phyloP scores from a whole-genome alignment of 2,329 filamentous ascomycete species.

The Ophiostoma tasmaniense region DNA sequence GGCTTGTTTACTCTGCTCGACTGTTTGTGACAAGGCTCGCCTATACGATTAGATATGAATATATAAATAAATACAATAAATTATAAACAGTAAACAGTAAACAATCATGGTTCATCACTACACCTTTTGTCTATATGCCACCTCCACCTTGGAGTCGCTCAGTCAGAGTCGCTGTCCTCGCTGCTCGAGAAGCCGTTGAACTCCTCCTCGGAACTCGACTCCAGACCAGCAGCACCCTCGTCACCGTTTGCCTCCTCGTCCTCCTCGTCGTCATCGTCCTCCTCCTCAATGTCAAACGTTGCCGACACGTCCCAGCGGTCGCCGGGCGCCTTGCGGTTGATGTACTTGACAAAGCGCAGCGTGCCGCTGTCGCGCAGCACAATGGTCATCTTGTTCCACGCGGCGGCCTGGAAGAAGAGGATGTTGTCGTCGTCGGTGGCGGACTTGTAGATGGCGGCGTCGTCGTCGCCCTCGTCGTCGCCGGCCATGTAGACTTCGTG shows the following conservation, averaged over 20 bases:
- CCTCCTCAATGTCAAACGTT: slow-evolving; percentile 61
- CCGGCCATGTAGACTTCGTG: slow-evolving; percentile 92
- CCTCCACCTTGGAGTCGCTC: neutral
- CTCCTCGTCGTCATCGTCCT: slow-evolving; percentile 37
- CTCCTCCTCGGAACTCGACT: slow-evolving; percentile 44
- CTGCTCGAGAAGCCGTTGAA: slow-evolving; percentile 49
- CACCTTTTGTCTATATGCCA: neutral
- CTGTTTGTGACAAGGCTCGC: neutral
- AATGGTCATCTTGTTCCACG: slow-evolving; percentile 88
- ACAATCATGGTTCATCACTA: slow-evolving; percentile 9
- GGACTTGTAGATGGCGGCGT: slow-evolving; percentile 79
- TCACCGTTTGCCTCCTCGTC: slow-evolving; percentile 31
- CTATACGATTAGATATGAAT: neutral
- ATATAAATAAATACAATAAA: neutral
- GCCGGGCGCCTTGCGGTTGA: slow-evolving; percentile 70
- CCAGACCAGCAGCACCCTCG: slow-evolving; percentile 28
- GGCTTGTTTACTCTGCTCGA: neutral
- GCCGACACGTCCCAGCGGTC: slow-evolving; percentile 90
- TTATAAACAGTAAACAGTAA: neutral
- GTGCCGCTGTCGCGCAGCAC: slow-evolving; percentile 81
- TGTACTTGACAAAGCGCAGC: slow-evolving; percentile 93
- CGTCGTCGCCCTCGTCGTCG: slow-evolving; percentile 58
- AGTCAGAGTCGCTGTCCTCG: slow-evolving; percentile 32
- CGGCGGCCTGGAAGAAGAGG: slow-evolving; percentile 52
- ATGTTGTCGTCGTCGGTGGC: slow-evolving; percentile 67